Conservation (phyloP, 2,329 filamentous ascomycete genomes). For the Diaporthe citrichinensis region DNA sequence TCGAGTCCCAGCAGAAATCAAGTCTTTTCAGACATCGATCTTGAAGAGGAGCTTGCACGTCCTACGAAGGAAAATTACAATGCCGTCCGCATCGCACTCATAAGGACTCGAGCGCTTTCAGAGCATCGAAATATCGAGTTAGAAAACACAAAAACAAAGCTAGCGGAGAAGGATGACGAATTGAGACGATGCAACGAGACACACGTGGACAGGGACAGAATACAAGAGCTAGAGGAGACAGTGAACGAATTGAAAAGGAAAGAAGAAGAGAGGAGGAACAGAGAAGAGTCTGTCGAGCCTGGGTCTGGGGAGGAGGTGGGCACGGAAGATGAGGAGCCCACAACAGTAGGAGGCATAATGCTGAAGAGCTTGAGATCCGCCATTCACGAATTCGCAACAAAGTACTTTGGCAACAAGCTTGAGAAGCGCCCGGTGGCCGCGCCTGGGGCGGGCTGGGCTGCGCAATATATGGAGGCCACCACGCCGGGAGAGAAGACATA, state of each 20-base stretch:
- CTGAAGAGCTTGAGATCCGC: background rate
- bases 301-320: background rate
- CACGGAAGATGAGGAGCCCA: background rate
- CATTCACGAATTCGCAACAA: background rate
- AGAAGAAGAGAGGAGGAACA: too few relatives aligned
- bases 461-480: background rate
- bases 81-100: background rate
- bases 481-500: background rate
- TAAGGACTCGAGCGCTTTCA: background rate
- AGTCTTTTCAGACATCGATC: background rate
- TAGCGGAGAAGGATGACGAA: background rate
- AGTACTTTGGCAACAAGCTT: background rate
- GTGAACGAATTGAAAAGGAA: too few relatives aligned
- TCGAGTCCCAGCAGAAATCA: background rate
- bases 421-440: background rate
- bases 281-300: too few relatives aligned
- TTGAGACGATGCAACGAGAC: background rate
- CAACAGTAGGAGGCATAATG: background rate
- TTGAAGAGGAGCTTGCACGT: background rate
- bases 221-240: background rate
- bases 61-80: background rate
- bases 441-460: background rate
- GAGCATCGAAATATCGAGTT: background rate
- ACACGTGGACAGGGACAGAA: background rate
- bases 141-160: background rate